Evolutionary conservation across 106 monocot species (phyloP), one percentile per base, ranked within the genome.

Genomic region (Dendrobium catenatum): DNA sequence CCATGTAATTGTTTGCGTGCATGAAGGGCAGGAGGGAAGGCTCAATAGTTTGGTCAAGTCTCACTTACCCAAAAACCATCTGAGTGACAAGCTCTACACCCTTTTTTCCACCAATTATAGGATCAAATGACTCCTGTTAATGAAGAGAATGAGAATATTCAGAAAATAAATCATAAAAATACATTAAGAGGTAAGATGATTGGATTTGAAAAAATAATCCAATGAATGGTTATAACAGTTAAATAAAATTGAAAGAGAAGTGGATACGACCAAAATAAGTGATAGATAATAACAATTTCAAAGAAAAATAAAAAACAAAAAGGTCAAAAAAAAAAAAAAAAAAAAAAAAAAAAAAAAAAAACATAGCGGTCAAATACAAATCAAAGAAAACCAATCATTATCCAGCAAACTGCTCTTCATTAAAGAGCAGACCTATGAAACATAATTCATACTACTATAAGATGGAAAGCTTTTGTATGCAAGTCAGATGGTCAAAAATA

Each of bases 91-190:
- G 93, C 74, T 96, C 92, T 22, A 84, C 68, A 5, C 89, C 86
- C 6, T 88, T 92, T 81, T 80, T 70, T 47, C 74, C 47, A 77
- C 94, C 90, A 81, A 92, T 82, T 86, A 94, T 94, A 29, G 94
- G 92, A 81, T 92, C 94, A 88, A 96, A 96, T 10, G 83, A 88
- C 81, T 94, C 94, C 96, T 96, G 91, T 42, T 80, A 49, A 81
- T 42, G 74, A 43, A 20, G 6, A 74, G 5, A n/a, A 74, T 44
- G 27, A 16, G 33, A 66, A 70, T 37, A 70, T 37, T 66, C 17
- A 17, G 10, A 56, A 56, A 56, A 27, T 9, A 68, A 10, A 68
- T 29, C 37, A 70, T 2, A 13, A 70, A 37, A 37, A 8, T 70
- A 37, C 37, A 16, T 15, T 37, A 70, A 70, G 9, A 64, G 33